Evolutionary conservation across 2,329 filamentous ascomycete genomes (phyloP).

Genomic region (Colletotrichum chrysophilum): DNA sequence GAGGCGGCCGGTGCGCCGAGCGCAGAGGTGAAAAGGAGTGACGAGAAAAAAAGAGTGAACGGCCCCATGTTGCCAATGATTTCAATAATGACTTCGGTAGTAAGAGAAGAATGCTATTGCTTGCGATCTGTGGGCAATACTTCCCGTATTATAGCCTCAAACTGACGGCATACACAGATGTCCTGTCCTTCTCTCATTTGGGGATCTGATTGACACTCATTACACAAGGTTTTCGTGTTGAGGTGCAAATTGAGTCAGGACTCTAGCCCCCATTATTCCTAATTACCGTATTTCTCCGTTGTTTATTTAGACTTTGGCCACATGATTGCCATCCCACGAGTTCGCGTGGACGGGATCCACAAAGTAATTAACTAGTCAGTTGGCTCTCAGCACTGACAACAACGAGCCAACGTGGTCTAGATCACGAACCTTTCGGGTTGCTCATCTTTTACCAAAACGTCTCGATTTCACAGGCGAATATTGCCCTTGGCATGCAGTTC

Average conservation of each 20-base stretch:
- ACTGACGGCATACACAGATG: neutral
- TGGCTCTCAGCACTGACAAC: neutral
- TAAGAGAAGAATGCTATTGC: neutral
- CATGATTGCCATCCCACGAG: neutral
- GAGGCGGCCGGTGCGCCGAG: neutral
- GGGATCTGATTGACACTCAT: neutral
- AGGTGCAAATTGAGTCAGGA: neutral
- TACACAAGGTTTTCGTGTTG: neutral
- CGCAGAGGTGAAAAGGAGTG: neutral
- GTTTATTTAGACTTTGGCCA: neutral
- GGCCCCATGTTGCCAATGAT: neutral
- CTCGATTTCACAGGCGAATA: neutral
- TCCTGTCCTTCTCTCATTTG: neutral
- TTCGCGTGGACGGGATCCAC: neutral
- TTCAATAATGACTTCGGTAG: neutral
- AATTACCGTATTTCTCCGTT: neutral
- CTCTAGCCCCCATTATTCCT: neutral
- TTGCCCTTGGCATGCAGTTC: neutral
- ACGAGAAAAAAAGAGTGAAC: neutral
- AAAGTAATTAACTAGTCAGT: neutral
- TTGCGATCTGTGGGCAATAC: neutral
- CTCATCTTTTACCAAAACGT: neutral
- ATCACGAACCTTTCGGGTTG: neutral
- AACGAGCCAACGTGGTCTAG: neutral
- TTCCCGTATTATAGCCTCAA: neutral